Base-by-base conservation (phyloP, 2,329 filamentous ascomycete genomes). In the Pseudonectria buxi region DNA sequence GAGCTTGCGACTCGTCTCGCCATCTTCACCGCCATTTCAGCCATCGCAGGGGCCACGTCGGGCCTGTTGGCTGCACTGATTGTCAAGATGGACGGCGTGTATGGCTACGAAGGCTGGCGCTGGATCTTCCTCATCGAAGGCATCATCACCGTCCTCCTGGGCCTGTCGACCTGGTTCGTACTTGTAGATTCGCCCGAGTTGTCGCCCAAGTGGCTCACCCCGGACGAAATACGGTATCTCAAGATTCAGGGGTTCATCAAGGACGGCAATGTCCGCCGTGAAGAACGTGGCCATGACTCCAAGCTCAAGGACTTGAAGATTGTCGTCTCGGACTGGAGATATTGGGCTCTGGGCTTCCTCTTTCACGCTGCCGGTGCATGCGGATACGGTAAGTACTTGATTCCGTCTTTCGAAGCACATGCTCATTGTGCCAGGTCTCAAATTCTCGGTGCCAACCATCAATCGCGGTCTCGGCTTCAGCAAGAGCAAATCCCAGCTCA, bases 1-100 rank as follows among this genome's bases (percentile, higher is more conserved):
- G 85, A 90, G 46, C 78, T 88, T 25, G 83, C 82, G 22, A 70
- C 85, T 10, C 74, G 85, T 30, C 76, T 81, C 29, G 81, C 83
- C 4, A 76, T 86, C 30, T 88, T 89, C 64, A 89, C 88, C 64
- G 84, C 81, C 1, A 81, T 83, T 0, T 84, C 84, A 2, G 83
- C 85, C 0, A 61, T 88, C 0, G 80, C 83, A 0, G 85, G 85
- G 1, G 83, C 78, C 0, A 84, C 85, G 39, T 81, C 80, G 47
- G 81, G 81, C 4, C 67, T 85, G 3, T 67, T 85, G 1, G 81
- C 81, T 1, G 78, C 78, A 1, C 81, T 71, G 0, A 85, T 85
- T 40, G 70, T 71, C 10, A 63, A 77, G 31, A 83, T 85, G 78
- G 64, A 76, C 40, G 78, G 78, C 2, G 58, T 80, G 7, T 75